Base-by-base conservation (phyloP, 2,329 filamentous ascomycete genomes). In the Hirsutella rhossiliensis region DNA sequence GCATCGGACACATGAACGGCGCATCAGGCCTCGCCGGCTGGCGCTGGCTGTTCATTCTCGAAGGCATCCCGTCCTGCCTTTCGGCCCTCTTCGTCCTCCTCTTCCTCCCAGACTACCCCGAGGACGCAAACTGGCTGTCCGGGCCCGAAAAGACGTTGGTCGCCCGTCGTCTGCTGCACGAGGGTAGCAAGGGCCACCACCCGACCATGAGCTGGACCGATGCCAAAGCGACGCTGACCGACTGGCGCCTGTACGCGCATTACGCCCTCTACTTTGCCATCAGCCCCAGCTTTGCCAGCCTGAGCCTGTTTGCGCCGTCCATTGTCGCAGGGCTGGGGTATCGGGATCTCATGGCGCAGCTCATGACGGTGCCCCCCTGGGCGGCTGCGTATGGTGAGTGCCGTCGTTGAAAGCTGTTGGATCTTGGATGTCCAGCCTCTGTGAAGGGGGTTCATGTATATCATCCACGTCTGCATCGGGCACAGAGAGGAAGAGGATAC, bases 1-100 rank as follows among this genome's bases (percentile, higher is more conserved):
- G 71, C 1, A 81, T 87, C 47, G 80, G 80, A 0, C 78, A 82
- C 54, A 83, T 88, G 76, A 78, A 86, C 51, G 72, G 75, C 7
- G 60, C 74, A 1, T 61, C 64, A 0, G 81, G 81, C 2, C 67
- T 80, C 19, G 67, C 72, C 3, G 84, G 78, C 11, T 88, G 84
- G 84, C 69, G 82, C 23, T 88, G 69, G 75, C 69, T 77, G 28
- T 77, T 77, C 51, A 70, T 80, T 47, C 63, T 81, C 31, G 76
- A 82, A 60, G 82, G 82, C 6, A 66, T 84, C 8, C 72, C 73
- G 0, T 86, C 82, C 0, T 69, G 83, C 7, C 12, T 85, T 0
- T 84, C 59, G 11, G 81, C 80, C 4, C 54, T 83, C 17, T 58
- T 70, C 1, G 78, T 75, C 15, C 82, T 79, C 61, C 82, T 80